Percentiles rank a stretch among this genome's conserved stretches.
Conservation (phyloP, 495 filamentous ascomycete species). For the Astrothelium subdiscretum region DNA sequence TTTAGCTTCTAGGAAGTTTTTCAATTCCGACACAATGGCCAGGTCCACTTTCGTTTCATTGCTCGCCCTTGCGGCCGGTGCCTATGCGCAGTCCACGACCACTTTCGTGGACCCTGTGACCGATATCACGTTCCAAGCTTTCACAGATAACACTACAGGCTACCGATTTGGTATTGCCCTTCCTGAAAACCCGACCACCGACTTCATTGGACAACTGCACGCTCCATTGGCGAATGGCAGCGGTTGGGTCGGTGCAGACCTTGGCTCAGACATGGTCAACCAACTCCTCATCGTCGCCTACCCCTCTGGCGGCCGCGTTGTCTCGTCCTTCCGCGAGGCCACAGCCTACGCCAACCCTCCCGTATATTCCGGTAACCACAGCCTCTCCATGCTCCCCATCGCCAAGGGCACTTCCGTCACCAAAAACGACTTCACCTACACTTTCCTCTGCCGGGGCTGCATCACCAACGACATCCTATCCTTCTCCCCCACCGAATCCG, state of each 20-base stretch:
- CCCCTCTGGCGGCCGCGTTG: neutral
- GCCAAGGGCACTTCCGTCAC: neutral
- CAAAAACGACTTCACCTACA: neutral
- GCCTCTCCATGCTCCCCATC: neutral
- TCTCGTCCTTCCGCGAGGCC: neutral
- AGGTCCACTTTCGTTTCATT: neutral
- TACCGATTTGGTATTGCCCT: constrained; percentile 24
- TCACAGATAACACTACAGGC: constrained; percentile 16
- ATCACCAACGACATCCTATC: neutral
- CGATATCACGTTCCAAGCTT: constrained; percentile 22
- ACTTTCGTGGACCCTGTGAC: constrained; percentile 20
- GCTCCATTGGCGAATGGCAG: constrained; percentile 17
- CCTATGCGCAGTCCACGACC: neutral
- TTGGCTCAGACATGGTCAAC: neutral
- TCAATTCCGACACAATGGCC: neutral
- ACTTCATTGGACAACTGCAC: constrained; percentile 24
- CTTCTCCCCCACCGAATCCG: neutral
- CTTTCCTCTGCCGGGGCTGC: neutral
- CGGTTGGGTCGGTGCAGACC: constrained; percentile 18
- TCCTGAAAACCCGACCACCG: constrained; percentile 6
- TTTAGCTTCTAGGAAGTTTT: neutral
- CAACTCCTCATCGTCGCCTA: neutral
- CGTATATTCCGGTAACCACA: neutral
- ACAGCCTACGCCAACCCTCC: neutral
- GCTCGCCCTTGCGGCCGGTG: neutral